phyloP scores from a whole-genome alignment of 495 filamentous ascomycete genomes.

The Aspergillus bridgeri region DNA sequence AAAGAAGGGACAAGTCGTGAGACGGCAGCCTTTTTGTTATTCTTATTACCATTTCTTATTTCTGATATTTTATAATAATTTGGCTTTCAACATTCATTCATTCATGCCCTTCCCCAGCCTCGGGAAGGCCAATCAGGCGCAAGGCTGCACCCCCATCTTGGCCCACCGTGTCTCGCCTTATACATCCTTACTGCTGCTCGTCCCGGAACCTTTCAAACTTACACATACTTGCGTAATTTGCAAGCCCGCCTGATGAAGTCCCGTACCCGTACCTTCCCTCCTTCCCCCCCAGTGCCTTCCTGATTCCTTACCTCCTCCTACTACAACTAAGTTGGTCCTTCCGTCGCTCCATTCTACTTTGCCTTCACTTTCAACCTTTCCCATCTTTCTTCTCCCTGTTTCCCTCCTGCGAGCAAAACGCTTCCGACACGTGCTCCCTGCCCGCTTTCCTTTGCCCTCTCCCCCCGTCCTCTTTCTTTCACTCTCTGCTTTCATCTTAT shows the following conservation, averaged over 20 bases:
- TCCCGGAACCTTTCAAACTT: background rate
- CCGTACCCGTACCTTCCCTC: no score
- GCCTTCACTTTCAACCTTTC: conserved; percentile 9
- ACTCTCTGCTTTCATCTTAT: background rate
- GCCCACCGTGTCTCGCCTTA: conserved; percentile 2
- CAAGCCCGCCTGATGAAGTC: background rate
- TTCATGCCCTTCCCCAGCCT: conserved; percentile 14
- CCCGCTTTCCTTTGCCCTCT: conserved; percentile 5
- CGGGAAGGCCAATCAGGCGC: conserved; percentile 24
- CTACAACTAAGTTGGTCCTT: conserved; percentile 5
- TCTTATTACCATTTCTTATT: no score
- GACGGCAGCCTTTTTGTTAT: no score
- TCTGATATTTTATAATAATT: no score
- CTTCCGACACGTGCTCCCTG: conserved; percentile 15
- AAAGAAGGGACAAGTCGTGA: no score
- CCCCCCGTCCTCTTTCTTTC: background rate
- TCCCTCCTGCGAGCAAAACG: conserved; percentile 3
- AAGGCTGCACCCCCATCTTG: conserved; percentile 19
- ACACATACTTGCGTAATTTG: background rate
- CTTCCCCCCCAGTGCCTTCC: conserved; percentile 11
- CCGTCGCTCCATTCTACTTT: conserved; percentile 4
- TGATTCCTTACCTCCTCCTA: conserved; percentile 13
- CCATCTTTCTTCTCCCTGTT: conserved; percentile 14
- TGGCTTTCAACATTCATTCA: conserved; percentile 14
- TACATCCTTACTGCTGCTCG: conserved; percentile 2